A percentile compares a stretch with the other conserved stretches of the same genome.
These are phyloP conservation scores for Periconia sp. DNA, from an alignment of 2,329 filamentous ascomycete species.

Conservation along the genomic window DNA sequence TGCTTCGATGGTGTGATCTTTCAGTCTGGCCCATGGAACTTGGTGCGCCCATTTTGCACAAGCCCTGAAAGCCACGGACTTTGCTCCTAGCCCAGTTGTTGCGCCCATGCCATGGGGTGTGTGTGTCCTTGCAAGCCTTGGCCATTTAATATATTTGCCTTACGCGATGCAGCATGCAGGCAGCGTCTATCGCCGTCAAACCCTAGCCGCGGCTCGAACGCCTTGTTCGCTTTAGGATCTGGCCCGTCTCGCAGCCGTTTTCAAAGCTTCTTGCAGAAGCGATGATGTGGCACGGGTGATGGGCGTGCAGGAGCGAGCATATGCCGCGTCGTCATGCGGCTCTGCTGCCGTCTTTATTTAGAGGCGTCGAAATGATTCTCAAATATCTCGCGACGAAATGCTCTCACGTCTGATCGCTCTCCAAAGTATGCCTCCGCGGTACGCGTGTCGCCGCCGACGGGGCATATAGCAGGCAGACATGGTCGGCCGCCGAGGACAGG, in stretches of 20 bases:
- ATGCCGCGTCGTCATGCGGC: constrained; percentile 39
- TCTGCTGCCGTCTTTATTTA: constrained; percentile 22
- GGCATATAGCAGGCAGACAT: too few relatives aligned
- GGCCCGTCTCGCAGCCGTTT: constrained; percentile 14
- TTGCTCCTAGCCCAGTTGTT: constrained; percentile 7
- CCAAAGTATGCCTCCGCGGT: not conserved
- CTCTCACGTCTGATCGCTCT: too few relatives aligned
- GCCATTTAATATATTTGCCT: constrained; percentile 29
- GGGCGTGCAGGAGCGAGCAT: constrained; percentile 27
- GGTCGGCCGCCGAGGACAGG: not conserved
- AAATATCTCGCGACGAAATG: not conserved
- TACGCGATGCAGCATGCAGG: constrained; percentile 26
- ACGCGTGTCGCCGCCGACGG: not conserved
- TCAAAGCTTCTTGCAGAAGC: not conserved
- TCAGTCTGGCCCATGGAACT: too few relatives aligned
- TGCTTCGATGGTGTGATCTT: constrained; percentile 9
- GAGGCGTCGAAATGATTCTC: not conserved
- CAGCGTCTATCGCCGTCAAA: constrained; percentile 22
- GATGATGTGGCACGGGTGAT: constrained; percentile 3
- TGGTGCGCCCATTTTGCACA: too few relatives aligned
- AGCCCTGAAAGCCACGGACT: constrained; percentile 18
- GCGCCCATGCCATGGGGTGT: constrained; percentile 4
- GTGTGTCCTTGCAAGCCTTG: constrained; percentile 13
- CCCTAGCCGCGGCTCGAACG: constrained; percentile 18
- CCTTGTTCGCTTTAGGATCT: constrained; percentile 18